Percentiles rank a stretch among this genome's conserved stretches.
Conservation (phyloP, 2,329 filamentous ascomycete species). For the Lasiodiplodia sp. region DNA sequence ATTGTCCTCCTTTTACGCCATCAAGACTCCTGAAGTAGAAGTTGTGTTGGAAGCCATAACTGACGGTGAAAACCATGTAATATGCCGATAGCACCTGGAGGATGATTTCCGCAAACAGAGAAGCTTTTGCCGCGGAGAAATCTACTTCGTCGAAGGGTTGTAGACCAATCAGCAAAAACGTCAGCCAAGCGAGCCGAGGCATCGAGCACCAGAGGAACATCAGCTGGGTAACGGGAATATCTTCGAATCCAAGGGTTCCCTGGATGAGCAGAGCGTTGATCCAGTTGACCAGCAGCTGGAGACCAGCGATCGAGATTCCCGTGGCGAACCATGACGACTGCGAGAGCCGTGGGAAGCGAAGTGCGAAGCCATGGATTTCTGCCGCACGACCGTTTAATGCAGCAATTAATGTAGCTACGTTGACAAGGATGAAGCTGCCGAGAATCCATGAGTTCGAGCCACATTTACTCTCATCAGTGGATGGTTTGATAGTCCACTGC, state of each 20-base stretch:
- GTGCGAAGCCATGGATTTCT: conserved; percentile 13
- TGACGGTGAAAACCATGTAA: conserved; percentile 38
- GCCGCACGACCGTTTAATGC: conserved; percentile 30
- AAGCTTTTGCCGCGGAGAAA: conserved; percentile 33
- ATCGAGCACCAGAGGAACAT: conserved; percentile 44
- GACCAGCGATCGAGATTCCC: conserved; percentile 35
- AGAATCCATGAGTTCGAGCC: conserved; percentile 38
- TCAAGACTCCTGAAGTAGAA: conserved; percentile 38
- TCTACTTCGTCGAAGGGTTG: conserved; percentile 32
- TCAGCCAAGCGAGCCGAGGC: conserved; percentile 41
- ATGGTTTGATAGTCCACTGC: conserved; percentile 40
- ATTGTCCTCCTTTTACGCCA: conserved; percentile 30
- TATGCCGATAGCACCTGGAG: conserved; percentile 38
- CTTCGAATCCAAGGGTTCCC: conserved; percentile 35
- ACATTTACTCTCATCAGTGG: conserved; percentile 32
- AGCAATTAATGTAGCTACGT: conserved; percentile 35
- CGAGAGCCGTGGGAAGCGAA: conserved; percentile 12
- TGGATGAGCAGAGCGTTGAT: conserved; percentile 38
- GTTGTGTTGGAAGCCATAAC: conserved; percentile 39
- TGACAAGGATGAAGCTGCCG: conserved; percentile 37
- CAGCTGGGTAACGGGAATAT: conserved; percentile 37
- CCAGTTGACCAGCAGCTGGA: conserved; percentile 37
- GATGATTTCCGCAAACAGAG: conserved; percentile 38
- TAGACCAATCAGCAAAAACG: conserved; percentile 32
- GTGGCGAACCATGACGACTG: conserved; percentile 34